Conservation (phyloP, 352 stramenopile genomes). For the Globisporangium nodosum region DNA sequence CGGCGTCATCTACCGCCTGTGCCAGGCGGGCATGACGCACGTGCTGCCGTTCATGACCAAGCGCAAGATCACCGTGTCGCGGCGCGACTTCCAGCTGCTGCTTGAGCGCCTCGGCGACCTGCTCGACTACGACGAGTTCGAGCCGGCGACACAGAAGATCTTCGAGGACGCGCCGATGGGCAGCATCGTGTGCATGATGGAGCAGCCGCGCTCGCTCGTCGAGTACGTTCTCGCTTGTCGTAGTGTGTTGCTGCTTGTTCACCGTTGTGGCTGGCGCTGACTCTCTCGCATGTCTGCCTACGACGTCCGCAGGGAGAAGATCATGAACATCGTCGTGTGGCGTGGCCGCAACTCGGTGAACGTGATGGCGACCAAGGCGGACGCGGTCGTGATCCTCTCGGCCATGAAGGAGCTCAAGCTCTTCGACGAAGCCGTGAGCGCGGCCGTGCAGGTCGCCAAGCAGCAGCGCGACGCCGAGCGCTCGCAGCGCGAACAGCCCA, state of each 20-base stretch:
- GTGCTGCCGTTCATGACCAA: constrained; percentile 79
- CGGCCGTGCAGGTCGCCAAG: constrained; percentile 41
- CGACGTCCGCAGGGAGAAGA: constrained; percentile 37
- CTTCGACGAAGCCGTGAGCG: constrained; percentile 42
- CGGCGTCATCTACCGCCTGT: constrained; percentile 84
- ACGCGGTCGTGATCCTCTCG: constrained; percentile 65
- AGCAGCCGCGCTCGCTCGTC: constrained; percentile 49
- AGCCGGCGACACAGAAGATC: constrained; percentile 34
- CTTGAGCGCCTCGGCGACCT: constrained; percentile 78
- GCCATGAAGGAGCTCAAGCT: constrained; percentile 85
- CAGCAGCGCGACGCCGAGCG: constrained; percentile 41
- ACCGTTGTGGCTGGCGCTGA: constrained; percentile 9
- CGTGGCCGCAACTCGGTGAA: constrained; percentile 83
- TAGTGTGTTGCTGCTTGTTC: not conserved
- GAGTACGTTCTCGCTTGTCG: constrained; percentile 44
- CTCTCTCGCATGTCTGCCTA: constrained; percentile 5
- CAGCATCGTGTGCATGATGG: constrained; percentile 73
- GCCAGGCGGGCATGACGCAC: constrained; percentile 80
- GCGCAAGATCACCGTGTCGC: constrained; percentile 56
- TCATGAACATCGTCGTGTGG: constrained; percentile 85
- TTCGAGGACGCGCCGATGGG: constrained; percentile 61
- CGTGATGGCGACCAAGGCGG: constrained; percentile 80
- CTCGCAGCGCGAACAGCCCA: constrained; percentile 22
- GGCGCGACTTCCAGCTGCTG: constrained; percentile 82
- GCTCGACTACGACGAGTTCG: constrained; percentile 81